Evolutionary conservation across 257 asterid genomes (phyloP).

Genomic region (Petunia axillaris): DNA sequence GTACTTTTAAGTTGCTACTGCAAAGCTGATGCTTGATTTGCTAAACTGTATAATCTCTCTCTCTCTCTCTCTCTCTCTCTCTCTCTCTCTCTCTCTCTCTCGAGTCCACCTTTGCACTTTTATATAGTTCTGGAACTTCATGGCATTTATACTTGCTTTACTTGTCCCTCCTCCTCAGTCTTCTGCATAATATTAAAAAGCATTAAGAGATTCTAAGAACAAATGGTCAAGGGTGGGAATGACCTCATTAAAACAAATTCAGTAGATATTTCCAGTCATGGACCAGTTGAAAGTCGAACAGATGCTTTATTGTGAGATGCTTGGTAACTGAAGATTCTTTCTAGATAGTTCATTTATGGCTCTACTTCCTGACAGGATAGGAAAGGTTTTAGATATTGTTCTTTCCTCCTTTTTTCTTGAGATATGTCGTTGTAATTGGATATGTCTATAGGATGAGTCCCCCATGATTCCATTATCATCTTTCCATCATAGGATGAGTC

Average conservation of each 20-base stretch:
- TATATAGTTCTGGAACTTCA: neutral
- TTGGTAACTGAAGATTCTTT: neutral
- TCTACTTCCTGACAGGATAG: neutral
- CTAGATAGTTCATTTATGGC: neutral
- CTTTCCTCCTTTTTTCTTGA: neutral
- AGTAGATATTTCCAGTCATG: neutral
- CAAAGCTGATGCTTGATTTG: neutral
- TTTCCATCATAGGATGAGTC: neutral
- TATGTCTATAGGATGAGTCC: neutral
- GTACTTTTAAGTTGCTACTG: neutral
- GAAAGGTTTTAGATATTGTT: neutral
- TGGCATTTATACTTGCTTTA: neutral
- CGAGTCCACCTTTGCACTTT: neutral
- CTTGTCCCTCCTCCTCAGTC: neutral
- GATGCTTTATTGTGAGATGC: neutral
- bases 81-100: neutral
- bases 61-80: no score
- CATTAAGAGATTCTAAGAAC: neutral
- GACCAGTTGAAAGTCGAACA: neutral
- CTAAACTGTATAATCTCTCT: neutral
- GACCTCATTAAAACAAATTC: neutral
- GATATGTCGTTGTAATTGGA: conserved; percentile 5
- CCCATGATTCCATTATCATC: neutral
- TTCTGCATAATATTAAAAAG: neutral
- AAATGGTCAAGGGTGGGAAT: neutral